phyloP scores from a whole-genome alignment of 2,329 filamentous ascomycete genomes.

The Alternaria rosae region DNA sequence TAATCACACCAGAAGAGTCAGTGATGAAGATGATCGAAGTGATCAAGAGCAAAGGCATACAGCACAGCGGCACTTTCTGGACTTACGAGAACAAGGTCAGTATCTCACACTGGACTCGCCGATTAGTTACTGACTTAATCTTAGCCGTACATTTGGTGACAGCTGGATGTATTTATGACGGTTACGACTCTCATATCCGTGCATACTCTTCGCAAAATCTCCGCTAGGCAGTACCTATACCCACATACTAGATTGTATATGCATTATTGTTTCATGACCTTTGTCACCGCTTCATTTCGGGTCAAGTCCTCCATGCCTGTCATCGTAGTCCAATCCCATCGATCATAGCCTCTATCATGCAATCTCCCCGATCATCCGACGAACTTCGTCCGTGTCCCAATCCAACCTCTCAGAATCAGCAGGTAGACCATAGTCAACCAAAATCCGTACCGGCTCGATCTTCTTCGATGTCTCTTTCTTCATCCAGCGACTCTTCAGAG shows the following conservation, averaged over 20 bases:
- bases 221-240: constrained; percentile 27
- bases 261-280: not conserved
- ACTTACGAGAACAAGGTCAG: constrained; percentile 62
- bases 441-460: not conserved
- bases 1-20: constrained; percentile 60
- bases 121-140: constrained; percentile 4
- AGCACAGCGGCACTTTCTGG: constrained; percentile 64
- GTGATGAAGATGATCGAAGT: constrained; percentile 60
- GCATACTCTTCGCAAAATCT: constrained; percentile 4
- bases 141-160: constrained; percentile 43
- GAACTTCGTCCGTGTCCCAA: constrained; percentile 36
- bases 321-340: not conserved
- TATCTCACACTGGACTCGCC: not conserved
- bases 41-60: constrained; percentile 57
- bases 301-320: not conserved
- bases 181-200: not conserved
- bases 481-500: not conserved
- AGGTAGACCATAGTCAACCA: constrained; percentile 23
- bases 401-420: constrained; percentile 24
- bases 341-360: not conserved
- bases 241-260: constrained; percentile 22
- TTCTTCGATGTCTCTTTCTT: not conserved
- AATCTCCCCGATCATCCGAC: constrained; percentile 33
- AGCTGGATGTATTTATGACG: not conserved
- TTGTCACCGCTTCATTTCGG: not conserved